Conservation (phyloP, 2,329 filamentous ascomycete species). For the Cladosporium oxysporum region DNA sequence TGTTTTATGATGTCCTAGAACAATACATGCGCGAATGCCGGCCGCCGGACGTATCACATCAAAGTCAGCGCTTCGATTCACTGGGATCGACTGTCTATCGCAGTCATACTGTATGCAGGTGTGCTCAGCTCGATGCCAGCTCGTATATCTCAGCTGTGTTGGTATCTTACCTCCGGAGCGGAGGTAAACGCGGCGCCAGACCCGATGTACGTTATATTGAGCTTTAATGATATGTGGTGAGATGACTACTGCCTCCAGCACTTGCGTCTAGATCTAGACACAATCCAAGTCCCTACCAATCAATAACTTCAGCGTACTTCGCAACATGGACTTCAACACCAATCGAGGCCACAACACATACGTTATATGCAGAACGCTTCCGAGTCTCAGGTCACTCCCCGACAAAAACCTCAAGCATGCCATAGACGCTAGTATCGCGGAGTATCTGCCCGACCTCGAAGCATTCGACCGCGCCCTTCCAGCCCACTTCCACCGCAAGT, state of each 20-base stretch:
- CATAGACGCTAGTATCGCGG: not conserved
- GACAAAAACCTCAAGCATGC: not conserved
- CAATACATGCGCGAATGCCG: not conserved
- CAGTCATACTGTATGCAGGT: not conserved
- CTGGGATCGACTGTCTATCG: not conserved
- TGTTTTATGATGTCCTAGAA: not conserved
- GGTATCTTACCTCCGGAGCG: not conserved
- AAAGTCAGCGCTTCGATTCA: too few species aligned
- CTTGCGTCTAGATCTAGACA: not conserved
- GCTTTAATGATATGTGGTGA: not conserved
- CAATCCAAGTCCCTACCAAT: not conserved
- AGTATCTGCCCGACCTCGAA: not conserved
- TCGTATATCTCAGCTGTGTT: not conserved
- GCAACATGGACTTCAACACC: not conserved
- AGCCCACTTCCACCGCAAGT: not conserved
- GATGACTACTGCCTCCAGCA: not conserved
- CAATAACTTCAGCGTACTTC: not conserved
- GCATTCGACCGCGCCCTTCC: not conserved
- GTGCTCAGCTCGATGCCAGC: not conserved
- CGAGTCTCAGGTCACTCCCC: not conserved
- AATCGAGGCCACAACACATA: not conserved
- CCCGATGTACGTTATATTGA: too few species aligned
- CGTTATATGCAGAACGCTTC: not conserved
- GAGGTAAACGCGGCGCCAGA: not conserved
- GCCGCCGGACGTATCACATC: not conserved